phyloP scores from a whole-genome alignment of 164 flowering plant species.

The Platanus orientalis region DNA sequence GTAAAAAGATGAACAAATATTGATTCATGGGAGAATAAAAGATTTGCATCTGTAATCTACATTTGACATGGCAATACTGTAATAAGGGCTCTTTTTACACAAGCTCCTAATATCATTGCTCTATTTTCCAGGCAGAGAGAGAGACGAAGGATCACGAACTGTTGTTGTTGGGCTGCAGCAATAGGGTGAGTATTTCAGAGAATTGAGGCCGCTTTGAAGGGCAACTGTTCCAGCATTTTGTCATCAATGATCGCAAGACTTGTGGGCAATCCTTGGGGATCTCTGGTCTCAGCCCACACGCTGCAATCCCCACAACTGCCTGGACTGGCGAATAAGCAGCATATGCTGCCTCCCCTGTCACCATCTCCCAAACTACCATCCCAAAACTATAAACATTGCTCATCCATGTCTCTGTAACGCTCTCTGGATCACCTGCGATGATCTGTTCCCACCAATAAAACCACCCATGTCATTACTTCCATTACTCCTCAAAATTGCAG shows the following conservation, averaged over 20 bases:
- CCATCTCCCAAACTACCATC: constrained; percentile 95
- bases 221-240: constrained; percentile 75
- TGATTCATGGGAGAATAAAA: too few species aligned
- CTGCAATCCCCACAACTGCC: constrained; percentile 96
- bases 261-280: constrained; percentile 88
- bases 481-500: too few species aligned
- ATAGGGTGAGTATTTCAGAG: constrained; percentile 62
- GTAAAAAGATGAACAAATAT: too few species aligned
- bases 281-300: constrained; percentile 93
- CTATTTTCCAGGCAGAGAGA: background rate
- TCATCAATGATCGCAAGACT: constrained; percentile 60
- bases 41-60: too few species aligned
- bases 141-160: constrained; percentile 19
- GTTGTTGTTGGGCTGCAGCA: constrained; percentile 44
- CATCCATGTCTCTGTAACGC: constrained; percentile 87
- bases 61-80: too few species aligned
- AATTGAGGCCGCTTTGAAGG: constrained; percentile 87
- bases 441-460: constrained; percentile 45
- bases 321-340: constrained; percentile 84
- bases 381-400: constrained; percentile 93
- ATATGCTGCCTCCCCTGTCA: constrained; percentile 88
- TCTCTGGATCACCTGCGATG: constrained; percentile 93
- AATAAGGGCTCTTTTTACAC: too few species aligned
- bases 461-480: too few species aligned
- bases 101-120: background rate